These are phyloP conservation scores for Hypoxylon sp. DNA, from an alignment of 2,329 filamentous ascomycete species.

Conservation along the genomic window DNA sequence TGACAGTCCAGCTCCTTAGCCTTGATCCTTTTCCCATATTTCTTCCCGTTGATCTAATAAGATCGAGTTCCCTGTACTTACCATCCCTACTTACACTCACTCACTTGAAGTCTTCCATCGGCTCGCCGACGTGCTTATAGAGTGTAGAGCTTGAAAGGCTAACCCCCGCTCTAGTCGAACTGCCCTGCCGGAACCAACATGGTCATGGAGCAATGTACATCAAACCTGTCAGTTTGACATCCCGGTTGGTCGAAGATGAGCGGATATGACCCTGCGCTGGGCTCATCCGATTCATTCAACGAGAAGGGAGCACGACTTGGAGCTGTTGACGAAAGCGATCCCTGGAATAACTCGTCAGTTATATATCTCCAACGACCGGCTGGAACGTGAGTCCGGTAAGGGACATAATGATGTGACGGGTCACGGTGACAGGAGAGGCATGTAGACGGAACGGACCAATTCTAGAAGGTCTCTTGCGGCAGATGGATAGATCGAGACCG, in stretches of 20 bases:
- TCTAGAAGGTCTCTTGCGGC: neutral
- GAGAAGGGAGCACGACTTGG: conserved; percentile 5
- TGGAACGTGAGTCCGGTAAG: conserved; percentile 4
- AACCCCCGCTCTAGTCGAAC: neutral
- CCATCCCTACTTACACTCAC: neutral
- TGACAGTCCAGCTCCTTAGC: neutral
- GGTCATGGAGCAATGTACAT: neutral
- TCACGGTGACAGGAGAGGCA: no score
- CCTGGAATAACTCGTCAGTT: neutral
- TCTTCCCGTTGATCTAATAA: neutral
- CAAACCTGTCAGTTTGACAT: neutral
- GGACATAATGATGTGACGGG: conserved; percentile 1
- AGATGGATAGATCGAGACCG: conserved; percentile 11
- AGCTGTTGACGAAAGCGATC: neutral
- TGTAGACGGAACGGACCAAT: conserved; percentile 10
- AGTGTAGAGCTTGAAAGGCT: neutral
- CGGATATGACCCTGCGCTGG: neutral
- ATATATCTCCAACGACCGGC: no score
- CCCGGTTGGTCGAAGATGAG: neutral
- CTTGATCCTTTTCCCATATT: neutral
- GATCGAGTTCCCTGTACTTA: neutral
- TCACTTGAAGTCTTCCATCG: no score
- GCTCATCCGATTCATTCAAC: neutral
- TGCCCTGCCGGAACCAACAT: neutral
- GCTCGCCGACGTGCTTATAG: no score